A percentile compares a stretch with the other conserved stretches of the same genome.
phyloP scores from a whole-genome alignment of 176 grass and related monocot species.

The Ampelocalamus luodianensis region DNA sequence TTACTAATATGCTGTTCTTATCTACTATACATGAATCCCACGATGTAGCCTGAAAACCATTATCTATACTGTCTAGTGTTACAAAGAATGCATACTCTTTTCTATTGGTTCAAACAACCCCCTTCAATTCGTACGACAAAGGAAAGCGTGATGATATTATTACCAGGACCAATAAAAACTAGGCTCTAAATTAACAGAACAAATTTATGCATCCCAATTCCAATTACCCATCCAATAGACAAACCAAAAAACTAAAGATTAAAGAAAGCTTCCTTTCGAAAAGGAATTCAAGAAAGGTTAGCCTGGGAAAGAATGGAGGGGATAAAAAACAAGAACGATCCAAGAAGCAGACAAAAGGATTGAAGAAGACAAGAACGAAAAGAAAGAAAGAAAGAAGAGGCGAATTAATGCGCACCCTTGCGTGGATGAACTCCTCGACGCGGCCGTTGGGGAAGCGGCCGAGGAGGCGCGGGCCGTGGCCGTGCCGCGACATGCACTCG shows the following conservation, averaged over 20 bases:
- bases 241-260: background rate
- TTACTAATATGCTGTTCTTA: background rate
- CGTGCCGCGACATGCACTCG: constrained; percentile 75
- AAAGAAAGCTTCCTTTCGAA: background rate
- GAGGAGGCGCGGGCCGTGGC: constrained; percentile 70
- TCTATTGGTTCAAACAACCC: background rate
- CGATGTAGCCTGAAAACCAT: background rate
- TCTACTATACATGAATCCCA: background rate
- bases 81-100: background rate
- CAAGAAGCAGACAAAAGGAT: background rate
- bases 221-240: background rate
- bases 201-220: background rate
- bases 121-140: no score
- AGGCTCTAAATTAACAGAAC: no score
- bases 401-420: constrained; percentile 50
- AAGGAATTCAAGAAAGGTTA: constrained; percentile 3
- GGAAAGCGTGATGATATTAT: background rate
- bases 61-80: background rate
- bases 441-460: constrained; percentile 69
- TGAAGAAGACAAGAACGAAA: background rate
- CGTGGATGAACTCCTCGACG: constrained; percentile 84
- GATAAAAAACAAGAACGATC: constrained; percentile 16
- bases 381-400: background rate
- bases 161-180: background rate
- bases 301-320: background rate